phyloP scores from a whole-genome alignment of 352 stramenopile genomes.

The Sclerospora graminicola region DNA sequence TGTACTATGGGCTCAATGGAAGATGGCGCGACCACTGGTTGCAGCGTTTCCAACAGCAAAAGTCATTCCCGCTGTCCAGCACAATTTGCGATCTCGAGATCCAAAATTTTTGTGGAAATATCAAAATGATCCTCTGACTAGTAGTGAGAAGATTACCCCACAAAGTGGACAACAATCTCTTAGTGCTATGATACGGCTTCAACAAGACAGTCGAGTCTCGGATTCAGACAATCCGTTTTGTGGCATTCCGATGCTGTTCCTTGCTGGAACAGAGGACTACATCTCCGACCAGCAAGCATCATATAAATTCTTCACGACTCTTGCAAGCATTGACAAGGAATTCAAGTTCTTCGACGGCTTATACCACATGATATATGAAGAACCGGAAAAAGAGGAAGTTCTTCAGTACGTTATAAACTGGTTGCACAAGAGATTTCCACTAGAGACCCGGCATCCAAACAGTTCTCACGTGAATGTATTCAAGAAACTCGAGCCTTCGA shows the following conservation, averaged over 20 bases:
- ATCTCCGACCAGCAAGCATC: constrained; percentile 29
- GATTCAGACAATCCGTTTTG: constrained; percentile 8
- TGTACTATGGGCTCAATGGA: constrained; percentile 25
- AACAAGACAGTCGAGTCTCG: constrained; percentile 13
- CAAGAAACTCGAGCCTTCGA: constrained; percentile 12
- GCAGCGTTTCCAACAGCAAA: constrained; percentile 24
- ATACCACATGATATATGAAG: constrained; percentile 57
- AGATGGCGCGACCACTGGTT: constrained; percentile 20
- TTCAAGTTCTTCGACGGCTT: constrained; percentile 50
- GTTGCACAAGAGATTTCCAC: constrained; percentile 22
- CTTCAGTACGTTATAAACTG: constrained; percentile 35
- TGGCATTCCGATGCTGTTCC: constrained; percentile 24
- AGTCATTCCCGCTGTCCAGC: constrained; percentile 28
- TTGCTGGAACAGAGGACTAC: constrained; percentile 38
- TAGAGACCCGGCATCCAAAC: constrained; percentile 22
- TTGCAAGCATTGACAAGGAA: constrained; percentile 47
- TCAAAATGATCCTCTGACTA: constrained; percentile 28
- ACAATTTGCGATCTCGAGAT: constrained; percentile 23
- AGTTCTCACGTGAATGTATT: constrained; percentile 7
- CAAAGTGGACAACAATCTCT: constrained; percentile 32
- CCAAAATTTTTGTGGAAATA: constrained; percentile 26
- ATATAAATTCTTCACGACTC: constrained; percentile 28
- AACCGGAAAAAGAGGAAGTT: constrained; percentile 45
- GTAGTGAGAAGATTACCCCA: constrained; percentile 24
- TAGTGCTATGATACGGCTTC: constrained; percentile 27